These are phyloP conservation scores for Thalassiosira mediterranea DNA, from an alignment of 352 stramenopile species.

Conservation along the genomic window DNA sequence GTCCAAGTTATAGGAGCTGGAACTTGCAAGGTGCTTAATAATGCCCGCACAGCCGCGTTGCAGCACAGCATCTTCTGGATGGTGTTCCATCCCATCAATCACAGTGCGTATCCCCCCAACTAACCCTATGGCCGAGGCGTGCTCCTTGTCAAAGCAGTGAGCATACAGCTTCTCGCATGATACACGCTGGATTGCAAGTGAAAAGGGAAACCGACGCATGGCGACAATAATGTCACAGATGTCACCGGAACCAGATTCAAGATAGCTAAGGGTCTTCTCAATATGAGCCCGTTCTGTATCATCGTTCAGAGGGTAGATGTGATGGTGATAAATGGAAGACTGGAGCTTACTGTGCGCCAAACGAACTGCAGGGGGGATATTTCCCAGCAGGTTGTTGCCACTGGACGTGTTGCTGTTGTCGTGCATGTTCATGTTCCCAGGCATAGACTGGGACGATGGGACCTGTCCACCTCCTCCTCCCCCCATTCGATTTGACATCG, in stretches of 20 bases:
- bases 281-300: conserved; percentile 26
- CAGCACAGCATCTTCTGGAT: conserved; percentile 31
- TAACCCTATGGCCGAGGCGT: conserved; percentile 39
- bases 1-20: conserved; percentile 36
- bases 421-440: no score
- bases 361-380: conserved; percentile 4
- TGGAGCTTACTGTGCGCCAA: conserved; percentile 39
- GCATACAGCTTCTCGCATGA: conserved; percentile 45
- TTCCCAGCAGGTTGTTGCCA: no score
- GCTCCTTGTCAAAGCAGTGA: conserved; percentile 42
- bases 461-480: no score
- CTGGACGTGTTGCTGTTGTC: no score
- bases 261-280: conserved; percentile 39
- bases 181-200: conserved; percentile 30
- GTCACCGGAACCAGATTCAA: conserved; percentile 41
- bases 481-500: no score
- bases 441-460: no score
- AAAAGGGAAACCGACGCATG: conserved; percentile 50
- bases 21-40: conserved; percentile 42
- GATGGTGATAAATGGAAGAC: conserved; percentile 47
- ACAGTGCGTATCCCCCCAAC: conserved; percentile 49
- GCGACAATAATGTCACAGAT: conserved; percentile 39
- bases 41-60: conserved; percentile 33
- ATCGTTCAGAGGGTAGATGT: conserved; percentile 29
- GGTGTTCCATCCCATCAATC: conserved; percentile 55